Evolutionary conservation across 805 yeast genomes (phyloP), one percentile per base, ranked within the genome.

Genomic region (Saccharomycopsis sp.): DNA sequence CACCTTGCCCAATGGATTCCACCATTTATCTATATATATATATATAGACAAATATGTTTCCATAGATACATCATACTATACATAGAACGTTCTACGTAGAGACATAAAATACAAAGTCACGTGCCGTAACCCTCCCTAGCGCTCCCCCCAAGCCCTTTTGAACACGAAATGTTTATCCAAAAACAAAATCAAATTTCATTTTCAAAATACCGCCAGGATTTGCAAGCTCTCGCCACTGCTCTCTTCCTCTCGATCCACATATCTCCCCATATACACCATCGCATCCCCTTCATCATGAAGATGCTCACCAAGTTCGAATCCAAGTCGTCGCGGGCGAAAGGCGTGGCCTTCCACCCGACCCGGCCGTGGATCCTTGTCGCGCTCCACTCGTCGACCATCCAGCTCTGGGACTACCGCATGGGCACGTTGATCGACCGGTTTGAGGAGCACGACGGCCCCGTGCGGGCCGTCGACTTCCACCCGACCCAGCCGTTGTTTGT

Each of bases 321-420:
- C 69, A 90, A 94, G 81, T 90, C 97, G 63, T 89, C 97, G 60
- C 81, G 98, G 80, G 97, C 98, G 61, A 91, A 94, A 75, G 96
- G 97, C 64, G 89, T 94, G 69, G 97, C 99, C 58, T 91, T 94
- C 75, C 97, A 95, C 74, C 97, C 98, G 55, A 84, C 84, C 64
- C 78, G 94, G 71, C 97, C 99, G 60, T 94, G 97, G 97, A 89
- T 91, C 60, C 79, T 94, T 66, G 98, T 91, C 37, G 91, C 98
- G 5, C 79, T 95, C 61, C 94, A 92, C 72, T 89, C 97, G 24
- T 90, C 97, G n/a, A 91, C 97, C n/a, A 92, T 94, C 70, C 99
- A 95, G 73, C 79, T 94, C 63, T 94, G 99, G 99, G 99, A 94
- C 73, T 94, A 95, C 74, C 85, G 99, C 68, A 94, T 94, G 99